Evolutionary conservation across 1,284 basidiomycete species (phyloP).

Genomic region (Cutaneotrichosporon sp.): DNA sequence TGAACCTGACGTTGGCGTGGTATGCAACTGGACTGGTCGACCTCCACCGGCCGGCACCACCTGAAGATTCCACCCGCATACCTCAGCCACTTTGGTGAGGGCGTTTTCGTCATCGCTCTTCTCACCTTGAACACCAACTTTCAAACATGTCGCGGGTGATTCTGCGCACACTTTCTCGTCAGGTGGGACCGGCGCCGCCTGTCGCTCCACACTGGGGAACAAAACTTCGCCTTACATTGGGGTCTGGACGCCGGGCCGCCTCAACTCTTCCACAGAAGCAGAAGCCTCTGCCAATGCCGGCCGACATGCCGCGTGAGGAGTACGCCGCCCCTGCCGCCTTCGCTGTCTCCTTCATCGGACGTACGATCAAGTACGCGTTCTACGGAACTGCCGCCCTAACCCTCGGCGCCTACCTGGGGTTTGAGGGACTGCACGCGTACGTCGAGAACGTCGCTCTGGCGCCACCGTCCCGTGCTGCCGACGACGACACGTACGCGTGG

Average conservation of each 20-base stretch:
- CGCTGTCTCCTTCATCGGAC: conserved; percentile 36
- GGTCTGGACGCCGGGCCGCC: too few relatives aligned
- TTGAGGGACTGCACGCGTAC: conserved; percentile 62
- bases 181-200: neutral
- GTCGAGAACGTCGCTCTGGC: conserved; percentile 61
- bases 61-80: neutral
- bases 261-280: conserved; percentile 5
- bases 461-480: conserved; percentile 45
- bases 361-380: conserved; percentile 35
- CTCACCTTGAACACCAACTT: neutral
- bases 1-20: too few relatives aligned
- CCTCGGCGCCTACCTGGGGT: conserved; percentile 46
- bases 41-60: neutral
- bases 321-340: conserved; percentile 45
- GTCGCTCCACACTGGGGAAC: too few relatives aligned
- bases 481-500: conserved; percentile 66
- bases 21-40: too few relatives aligned
- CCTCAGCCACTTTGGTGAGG: too few relatives aligned
- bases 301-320: conserved; percentile 42
- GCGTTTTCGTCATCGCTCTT: conserved; percentile 6
- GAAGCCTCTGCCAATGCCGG: conserved; percentile 27
- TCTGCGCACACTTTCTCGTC: neutral
- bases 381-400: conserved; percentile 42
- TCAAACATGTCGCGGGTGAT: neutral
- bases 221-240: too few relatives aligned